Conservation (phyloP, 208 protist species). For the Tritrichomonas musculus region DNA sequence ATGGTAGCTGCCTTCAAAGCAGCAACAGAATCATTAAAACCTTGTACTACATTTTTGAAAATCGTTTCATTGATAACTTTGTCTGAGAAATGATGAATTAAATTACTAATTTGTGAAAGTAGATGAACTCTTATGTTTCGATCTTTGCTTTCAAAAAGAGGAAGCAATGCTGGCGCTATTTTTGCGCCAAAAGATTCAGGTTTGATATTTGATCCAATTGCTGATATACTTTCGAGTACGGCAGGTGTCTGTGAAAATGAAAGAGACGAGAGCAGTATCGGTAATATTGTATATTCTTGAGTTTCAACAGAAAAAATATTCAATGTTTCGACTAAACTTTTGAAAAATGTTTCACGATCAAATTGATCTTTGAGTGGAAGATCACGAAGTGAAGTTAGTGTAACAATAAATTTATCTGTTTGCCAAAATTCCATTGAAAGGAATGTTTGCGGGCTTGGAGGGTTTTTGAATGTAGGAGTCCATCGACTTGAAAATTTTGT, state of each 20-base stretch:
- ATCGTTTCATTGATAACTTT: neutral
- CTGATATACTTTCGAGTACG: neutral
- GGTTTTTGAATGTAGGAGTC: neutral
- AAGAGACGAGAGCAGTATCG: neutral
- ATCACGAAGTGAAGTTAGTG: neutral
- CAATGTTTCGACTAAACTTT: neutral
- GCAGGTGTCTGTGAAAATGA: neutral
- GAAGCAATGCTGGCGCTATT: neutral
- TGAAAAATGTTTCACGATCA: neutral
- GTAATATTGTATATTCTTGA: neutral
- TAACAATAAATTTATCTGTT: neutral
- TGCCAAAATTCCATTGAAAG: neutral
- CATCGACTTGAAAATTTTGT: neutral
- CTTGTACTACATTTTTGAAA: neutral
- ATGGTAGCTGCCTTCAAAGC: neutral
- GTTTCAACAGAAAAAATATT: neutral
- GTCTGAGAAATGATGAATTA: neutral
- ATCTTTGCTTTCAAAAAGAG: neutral
- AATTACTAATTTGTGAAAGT: neutral
- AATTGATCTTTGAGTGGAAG: constrained; percentile 23
- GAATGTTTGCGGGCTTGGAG: neutral
- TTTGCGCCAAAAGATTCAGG: neutral
- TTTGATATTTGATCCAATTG: neutral
- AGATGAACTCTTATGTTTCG: neutral
- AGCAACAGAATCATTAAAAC: neutral